These are phyloP conservation scores for Megacollybia platyphylla DNA, from an alignment of 1,284 basidiomycete species.

Conservation along the genomic window DNA sequence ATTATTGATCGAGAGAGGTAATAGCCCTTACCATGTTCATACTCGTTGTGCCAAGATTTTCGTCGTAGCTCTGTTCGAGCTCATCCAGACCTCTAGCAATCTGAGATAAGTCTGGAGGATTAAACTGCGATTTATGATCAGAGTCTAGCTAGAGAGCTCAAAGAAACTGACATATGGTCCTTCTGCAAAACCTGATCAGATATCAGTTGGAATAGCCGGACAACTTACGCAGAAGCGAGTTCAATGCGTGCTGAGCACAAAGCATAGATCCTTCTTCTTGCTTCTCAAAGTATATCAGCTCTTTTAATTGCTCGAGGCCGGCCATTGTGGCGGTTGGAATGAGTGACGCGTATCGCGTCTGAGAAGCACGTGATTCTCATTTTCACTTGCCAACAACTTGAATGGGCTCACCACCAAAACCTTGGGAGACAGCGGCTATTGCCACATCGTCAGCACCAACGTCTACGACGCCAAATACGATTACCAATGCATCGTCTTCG, in stretches of 20 bases:
- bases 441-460: conserved; percentile 15
- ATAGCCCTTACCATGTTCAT: conserved; percentile 48
- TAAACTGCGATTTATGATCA: conserved; percentile 41
- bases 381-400: not conserved
- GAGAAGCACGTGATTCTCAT: not conserved
- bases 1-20: too few relatives aligned
- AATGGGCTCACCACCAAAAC: conserved; percentile 77
- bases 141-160: conserved; percentile 1
- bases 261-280: conserved; percentile 71
- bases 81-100: conserved; percentile 61
- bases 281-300: conserved; percentile 61
- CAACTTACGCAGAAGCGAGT: conserved; percentile 61
- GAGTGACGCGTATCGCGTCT: not conserved
- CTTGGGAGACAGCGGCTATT: conserved; percentile 60
- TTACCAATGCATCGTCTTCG: conserved; percentile 11
- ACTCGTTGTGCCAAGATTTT: conserved; percentile 32
- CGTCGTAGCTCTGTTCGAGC: conserved; percentile 47
- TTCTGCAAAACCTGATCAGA: conserved; percentile 27
- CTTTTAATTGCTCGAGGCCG: conserved; percentile 37
- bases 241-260: conserved; percentile 79
- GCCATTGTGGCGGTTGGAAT: conserved; percentile 27
- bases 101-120: conserved; percentile 75
- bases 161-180: conserved; percentile 47
- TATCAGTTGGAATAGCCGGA: conserved; percentile 2
- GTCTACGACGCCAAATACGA: conserved; percentile 12